A percentile compares a stretch with the other conserved stretches of the same genome.
Conservation (phyloP, 2,329 filamentous ascomycete genomes). For the Hysterium pulicare region DNA sequence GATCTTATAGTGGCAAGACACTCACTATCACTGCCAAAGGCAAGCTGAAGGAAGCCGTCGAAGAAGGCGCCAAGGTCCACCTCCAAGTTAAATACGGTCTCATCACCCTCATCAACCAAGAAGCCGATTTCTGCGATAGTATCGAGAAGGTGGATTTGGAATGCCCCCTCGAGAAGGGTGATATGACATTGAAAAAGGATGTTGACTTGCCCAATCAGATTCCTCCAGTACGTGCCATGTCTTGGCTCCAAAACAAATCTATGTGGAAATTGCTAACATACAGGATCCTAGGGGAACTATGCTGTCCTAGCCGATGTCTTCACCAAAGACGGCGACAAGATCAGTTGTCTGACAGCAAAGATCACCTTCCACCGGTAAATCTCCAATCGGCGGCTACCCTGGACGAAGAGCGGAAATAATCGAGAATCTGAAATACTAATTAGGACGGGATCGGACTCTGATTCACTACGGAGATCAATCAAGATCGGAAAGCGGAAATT, state of each 20-base stretch:
- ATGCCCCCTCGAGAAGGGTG: constrained; percentile 82
- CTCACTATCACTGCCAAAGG: constrained; percentile 78
- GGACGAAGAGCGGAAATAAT: neutral
- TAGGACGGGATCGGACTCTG: neutral
- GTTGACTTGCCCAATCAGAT: constrained; percentile 84
- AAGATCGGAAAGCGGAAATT: constrained; percentile 31
- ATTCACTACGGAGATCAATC: constrained; percentile 11
- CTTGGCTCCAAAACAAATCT: too few species aligned
- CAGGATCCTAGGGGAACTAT: constrained; percentile 71
- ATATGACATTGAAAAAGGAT: constrained; percentile 69
- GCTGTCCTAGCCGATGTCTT: constrained; percentile 82
- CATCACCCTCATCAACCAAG: constrained; percentile 80
- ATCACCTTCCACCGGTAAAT: constrained; percentile 57
- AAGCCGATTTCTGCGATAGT: constrained; percentile 83
- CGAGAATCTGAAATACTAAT: constrained; percentile 10
- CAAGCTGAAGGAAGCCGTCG: constrained; percentile 67
- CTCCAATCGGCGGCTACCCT: constrained; percentile 10
- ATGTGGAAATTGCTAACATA: constrained; percentile 11
- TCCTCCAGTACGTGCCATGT: constrained; percentile 66
- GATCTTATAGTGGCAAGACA: constrained; percentile 61
- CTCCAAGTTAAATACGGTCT: constrained; percentile 91
- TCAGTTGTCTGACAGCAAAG: constrained; percentile 81
- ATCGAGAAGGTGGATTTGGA: constrained; percentile 81
- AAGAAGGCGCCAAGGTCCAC: constrained; percentile 75
- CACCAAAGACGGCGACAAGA: constrained; percentile 66